Percentiles rank a stretch among this genome's conserved stretches.
Evolutionary conservation across 2,329 filamentous ascomycete species (phyloP).

Genomic region (Colletotrichum kahawae): DNA sequence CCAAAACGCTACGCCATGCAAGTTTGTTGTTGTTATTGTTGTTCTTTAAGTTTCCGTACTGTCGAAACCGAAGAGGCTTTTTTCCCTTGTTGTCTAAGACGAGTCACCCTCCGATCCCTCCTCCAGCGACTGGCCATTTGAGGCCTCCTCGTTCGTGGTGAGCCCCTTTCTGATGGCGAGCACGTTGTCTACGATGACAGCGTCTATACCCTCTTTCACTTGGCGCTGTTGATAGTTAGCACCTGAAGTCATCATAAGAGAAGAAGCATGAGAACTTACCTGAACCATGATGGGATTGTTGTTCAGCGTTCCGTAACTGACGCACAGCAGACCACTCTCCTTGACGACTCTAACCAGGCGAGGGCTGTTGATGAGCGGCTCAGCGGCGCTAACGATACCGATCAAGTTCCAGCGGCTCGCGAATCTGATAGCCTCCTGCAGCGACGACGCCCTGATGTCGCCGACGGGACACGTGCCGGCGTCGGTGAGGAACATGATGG

Average conservation of each 20-base stretch:
- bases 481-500: constrained; percentile 92
- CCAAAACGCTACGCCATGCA: constrained; percentile 17
- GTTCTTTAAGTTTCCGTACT: background rate
- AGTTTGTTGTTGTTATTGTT: background rate
- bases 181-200: constrained; percentile 95
- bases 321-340: constrained; percentile 90
- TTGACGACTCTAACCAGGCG: constrained; percentile 91
- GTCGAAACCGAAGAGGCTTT: background rate
- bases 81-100: background rate
- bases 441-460: constrained; percentile 86
- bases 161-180: constrained; percentile 91
- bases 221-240: constrained; percentile 64
- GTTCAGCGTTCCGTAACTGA: constrained; percentile 90
- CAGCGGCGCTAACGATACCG: constrained; percentile 87
- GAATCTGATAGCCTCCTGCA: constrained; percentile 96
- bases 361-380: constrained; percentile 88
- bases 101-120: constrained; percentile 9
- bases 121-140: constrained; percentile 23
- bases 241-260: too few species aligned
- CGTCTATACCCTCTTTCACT: constrained; percentile 94
- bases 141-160: constrained; percentile 51
- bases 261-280: constrained; percentile 46
- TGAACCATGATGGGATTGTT: constrained; percentile 87
- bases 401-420: constrained; percentile 93
- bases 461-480: constrained; percentile 82